A percentile compares a stretch with the other conserved stretches of the same genome.
Conservation (phyloP, 768 basidiomycete genomes). For the Termitomyces sp. region DNA sequence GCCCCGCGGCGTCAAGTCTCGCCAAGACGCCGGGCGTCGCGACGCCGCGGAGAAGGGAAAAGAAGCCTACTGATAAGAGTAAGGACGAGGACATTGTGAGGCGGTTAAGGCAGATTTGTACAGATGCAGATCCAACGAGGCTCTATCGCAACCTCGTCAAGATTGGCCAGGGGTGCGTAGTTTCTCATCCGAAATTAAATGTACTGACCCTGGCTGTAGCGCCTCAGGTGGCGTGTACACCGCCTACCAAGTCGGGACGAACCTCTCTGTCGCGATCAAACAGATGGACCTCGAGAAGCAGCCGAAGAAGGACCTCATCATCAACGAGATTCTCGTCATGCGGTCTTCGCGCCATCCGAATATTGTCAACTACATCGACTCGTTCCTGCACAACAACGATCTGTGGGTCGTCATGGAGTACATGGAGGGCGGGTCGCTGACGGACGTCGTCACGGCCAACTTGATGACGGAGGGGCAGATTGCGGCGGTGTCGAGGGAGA, state of each 20-base stretch:
- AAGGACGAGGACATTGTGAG: constrained; percentile 89
- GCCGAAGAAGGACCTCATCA: constrained; percentile 99
- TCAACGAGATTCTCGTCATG: constrained; percentile 99
- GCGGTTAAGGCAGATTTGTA: constrained; percentile 90
- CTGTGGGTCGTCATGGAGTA: constrained; percentile 99
- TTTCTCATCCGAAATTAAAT: constrained; percentile 2
- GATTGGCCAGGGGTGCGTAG: constrained; percentile 92
- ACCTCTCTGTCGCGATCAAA: constrained; percentile 95
- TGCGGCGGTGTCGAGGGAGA: constrained; percentile 92
- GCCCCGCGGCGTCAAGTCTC: constrained; percentile 60
- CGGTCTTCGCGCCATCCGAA: constrained; percentile 95
- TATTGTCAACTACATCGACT: constrained; percentile 99
- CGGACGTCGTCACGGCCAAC: constrained; percentile 94
- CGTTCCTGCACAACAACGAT: constrained; percentile 96
- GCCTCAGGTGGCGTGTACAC: constrained; percentile 98
- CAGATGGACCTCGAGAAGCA: constrained; percentile 99
- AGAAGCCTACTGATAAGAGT: constrained; percentile 71
- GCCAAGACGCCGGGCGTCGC: constrained; percentile 72
- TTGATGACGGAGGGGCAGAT: constrained; percentile 99
- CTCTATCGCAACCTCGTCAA: constrained; percentile 91
- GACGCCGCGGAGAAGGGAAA: constrained; percentile 82
- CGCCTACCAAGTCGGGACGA: constrained; percentile 95
- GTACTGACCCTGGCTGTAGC: constrained; percentile 35
- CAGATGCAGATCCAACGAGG: constrained; percentile 94
- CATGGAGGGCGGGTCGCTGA: constrained; percentile 95